Conservation (phyloP, 2,329 filamentous ascomycete genomes). For the Coleophoma eucalyptorum region DNA sequence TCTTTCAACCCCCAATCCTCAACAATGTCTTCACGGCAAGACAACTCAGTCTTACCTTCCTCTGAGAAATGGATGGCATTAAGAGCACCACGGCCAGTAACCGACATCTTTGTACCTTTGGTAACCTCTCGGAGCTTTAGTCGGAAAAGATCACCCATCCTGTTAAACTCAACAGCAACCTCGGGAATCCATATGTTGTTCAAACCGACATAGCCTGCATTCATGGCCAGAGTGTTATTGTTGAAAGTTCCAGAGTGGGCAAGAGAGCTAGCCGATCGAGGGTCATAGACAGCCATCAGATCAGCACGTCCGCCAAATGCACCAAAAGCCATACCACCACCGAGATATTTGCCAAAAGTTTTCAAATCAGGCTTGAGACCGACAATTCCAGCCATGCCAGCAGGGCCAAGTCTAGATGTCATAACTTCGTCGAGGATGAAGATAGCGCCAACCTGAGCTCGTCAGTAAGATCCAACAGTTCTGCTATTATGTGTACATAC, state of each 20-base stretch:
- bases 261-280: slow-evolving; percentile 34
- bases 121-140: neutral
- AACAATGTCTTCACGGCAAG: slow-evolving; percentile 1
- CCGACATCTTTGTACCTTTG: slow-evolving; percentile 5
- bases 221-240: slow-evolving; percentile 60
- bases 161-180: slow-evolving; percentile 3
- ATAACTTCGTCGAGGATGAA: slow-evolving; percentile 72
- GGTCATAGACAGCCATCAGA: slow-evolving; percentile 55
- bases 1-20: slow-evolving; percentile 6
- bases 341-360: slow-evolving; percentile 62
- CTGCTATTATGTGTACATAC: neutral
- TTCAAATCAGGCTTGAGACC: slow-evolving; percentile 54
- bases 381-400: slow-evolving; percentile 40
- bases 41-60: slow-evolving; percentile 1
- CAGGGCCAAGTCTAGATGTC: slow-evolving; percentile 52
- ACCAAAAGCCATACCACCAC: slow-evolving; percentile 61
- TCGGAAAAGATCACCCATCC: slow-evolving; percentile 1
- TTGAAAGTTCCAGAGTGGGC: slow-evolving; percentile 62
- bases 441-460: slow-evolving; percentile 38
- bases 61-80: slow-evolving; percentile 3
- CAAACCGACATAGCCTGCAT: slow-evolving; percentile 3
- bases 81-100: slow-evolving; percentile 3
- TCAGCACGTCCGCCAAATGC: slow-evolving; percentile 57
- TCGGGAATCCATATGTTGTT: slow-evolving; percentile 3
- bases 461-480: neutral